Base-by-base conservation (phyloP, 176 grass and related monocot species). In the Elaeis guineensis region DNA sequence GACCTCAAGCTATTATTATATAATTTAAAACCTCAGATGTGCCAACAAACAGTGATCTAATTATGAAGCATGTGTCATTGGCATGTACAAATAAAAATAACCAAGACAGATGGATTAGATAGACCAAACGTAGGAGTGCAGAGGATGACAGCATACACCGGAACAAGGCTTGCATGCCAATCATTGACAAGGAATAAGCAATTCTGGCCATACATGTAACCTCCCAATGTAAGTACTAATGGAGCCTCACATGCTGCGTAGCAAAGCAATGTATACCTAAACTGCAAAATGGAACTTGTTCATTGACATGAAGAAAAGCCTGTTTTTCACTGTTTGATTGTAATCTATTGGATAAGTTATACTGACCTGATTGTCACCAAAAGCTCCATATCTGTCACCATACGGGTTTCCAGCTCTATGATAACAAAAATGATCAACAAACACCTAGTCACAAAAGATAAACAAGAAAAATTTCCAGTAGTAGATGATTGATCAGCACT, bases 151-250 rank as follows among this genome's bases (percentile, higher is more conserved):
- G 72, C 75, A 50, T 97, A 97, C 92, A 90, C 81, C 80, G 92
- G 78, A 23, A 97, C 92, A 82, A 97, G 92, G 61, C 87, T 80
- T 78, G 92, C 81, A 85, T 97, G 92, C 92, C 92, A 97, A 83
- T 97, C 92, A 23, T 97, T 97, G 39, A 90, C 87, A 68, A 91
- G 62, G 77, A 97, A 97, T 72, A 97, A 82, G 61, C 92, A 85
- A 22, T 75, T 82, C 65, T 97, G 78, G 17, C 92, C 92, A 79
- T 91, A 97, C 64, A 72, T 88, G 72, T 75, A 90, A 66, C 87
- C 92, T 81, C 92, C 92, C 72, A 97, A 72, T 82, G 87, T 75
- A 70, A 97, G 92, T 18, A 97, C 72, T 69, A 91, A 74, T 63
- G 92, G 92, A 69, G 92, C 92, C 63, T 97, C 92, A 64, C 92